Evolutionary conservation across 441 rosid species (phyloP), one percentile per base, ranked within the genome.

Genomic region (Bruguiera hainesii): DNA sequence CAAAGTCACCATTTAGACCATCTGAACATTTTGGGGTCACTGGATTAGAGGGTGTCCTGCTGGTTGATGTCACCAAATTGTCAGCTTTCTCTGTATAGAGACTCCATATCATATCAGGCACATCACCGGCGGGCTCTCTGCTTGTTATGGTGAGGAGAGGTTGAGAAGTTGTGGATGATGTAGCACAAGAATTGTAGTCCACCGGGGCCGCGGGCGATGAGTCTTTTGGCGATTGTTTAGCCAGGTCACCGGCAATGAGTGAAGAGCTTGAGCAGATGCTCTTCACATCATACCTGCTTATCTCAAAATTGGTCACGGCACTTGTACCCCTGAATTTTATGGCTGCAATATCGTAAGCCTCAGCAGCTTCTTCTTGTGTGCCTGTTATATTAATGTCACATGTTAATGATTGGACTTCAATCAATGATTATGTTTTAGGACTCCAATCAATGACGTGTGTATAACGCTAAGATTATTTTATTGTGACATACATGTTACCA

Each of bases 291-390:
- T 87, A 89, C 66, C 88, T 76, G 0, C 84, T 78, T n/a, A 81
- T 84, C 71, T 91, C 98, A n/a, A 93, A 93, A 81, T 93, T 93
- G 42, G 98, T 93, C 59, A 91, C 98, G 5, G 96, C 98, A 72
- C 85, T 91, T 0, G 83, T 85, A 4, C 98, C 98, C 8, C 98
- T 87, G 64, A 91, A 93, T 79, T 93, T 93, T 16, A 93, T 89
- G 0, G 98, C 97, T 1, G 98, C 98, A 35, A 93, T 71, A 65
- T 93, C 97, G 18, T 93, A 93, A 1, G 98, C 97, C 76, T 93
- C 98, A 16, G 98, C 98, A 57, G 98, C 98, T 80, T 93, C 98
- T 82, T 93, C 98, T 80, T 93, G 97, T 10, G 98, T 90, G 76
- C 96, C 96, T 91, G 61, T 21, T 1, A 31, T 11, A 16, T 13